A percentile compares a stretch with the other conserved stretches of the same genome.
Conservation (phyloP, 805 yeast species). For the Starmera pachycereana region DNA sequence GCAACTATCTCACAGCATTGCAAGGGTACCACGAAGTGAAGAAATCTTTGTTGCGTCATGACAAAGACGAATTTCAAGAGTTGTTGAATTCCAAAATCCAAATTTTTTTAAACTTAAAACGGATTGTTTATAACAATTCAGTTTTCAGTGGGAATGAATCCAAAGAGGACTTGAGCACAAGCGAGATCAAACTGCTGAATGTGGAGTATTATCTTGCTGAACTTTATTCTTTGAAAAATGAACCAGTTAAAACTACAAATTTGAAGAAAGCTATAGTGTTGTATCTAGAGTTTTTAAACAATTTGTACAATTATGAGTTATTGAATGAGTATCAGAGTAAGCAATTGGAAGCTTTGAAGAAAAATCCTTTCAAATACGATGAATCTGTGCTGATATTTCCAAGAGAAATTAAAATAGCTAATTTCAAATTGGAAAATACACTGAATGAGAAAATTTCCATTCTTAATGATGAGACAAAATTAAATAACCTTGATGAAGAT, state of each 20-base stretch:
- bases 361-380: conserved; percentile 24
- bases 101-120: conserved; percentile 34
- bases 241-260: conserved; percentile 21
- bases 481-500: conserved; percentile 50
- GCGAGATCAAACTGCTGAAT: conserved; percentile 48
- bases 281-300: conserved; percentile 35
- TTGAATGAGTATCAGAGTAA: conserved; percentile 27
- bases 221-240: conserved; percentile 16
- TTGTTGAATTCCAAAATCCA: conserved; percentile 26
- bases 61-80: conserved; percentile 31
- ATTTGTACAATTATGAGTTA: conserved; percentile 34
- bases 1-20: no score
- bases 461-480: conserved; percentile 27
- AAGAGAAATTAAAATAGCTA: conserved; percentile 66
- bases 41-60: conserved; percentile 25
- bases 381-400: conserved; percentile 26
- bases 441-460: conserved; percentile 33
- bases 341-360: conserved; percentile 25
- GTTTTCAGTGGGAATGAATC: conserved; percentile 67
- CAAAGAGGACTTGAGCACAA: conserved; percentile 57
- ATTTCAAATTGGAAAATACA: conserved; percentile 49
- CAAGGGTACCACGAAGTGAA: not conserved
- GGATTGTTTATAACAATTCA: conserved; percentile 34
- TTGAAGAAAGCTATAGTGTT: conserved; percentile 33
- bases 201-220: conserved; percentile 51